Base-by-base conservation (phyloP, 768 basidiomycete species). In the Fomitopsis pulvina region DNA sequence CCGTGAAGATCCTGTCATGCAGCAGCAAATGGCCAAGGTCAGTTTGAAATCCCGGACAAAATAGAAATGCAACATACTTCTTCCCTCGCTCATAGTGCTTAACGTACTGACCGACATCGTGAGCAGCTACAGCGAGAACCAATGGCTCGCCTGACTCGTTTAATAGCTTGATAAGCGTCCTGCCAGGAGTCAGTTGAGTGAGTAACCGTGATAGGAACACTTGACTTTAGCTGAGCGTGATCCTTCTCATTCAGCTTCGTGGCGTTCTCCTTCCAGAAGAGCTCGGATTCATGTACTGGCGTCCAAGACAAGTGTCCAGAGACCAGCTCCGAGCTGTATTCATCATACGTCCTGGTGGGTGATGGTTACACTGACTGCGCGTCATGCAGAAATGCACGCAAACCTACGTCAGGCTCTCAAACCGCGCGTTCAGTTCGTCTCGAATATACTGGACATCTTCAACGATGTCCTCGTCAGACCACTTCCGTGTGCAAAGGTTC, bases 221-320 rank as follows among this genome's bases (percentile, higher is more conserved):
- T 71, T 42, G 52, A 93, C 95, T 87, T 93, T 51, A 98, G 75
- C 52, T 90, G 86, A 59, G 85, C 81, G 56, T 84, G 77, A 60
- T 92, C 86, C 47, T 79, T 81, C 53, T 97, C 93, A 56, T 92
- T 90, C 38, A 98, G 68, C 62, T 81, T 91, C 6, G 73, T 69
- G 4, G 88, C 93, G 62, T 98, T 97, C 71, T 94, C 92, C 62
- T 87, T 90, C 96, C 96, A 99, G 71, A 99, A 99, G 29, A 92
- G 83, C 52, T 97, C 95, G 1, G 90, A 94, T 62, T 93, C 90
- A 61, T 99, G 96, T 9, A 92, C 88, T 11, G 95, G 94, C 4
- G 90, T 84, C 96, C 96, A 98, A 5, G 91, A 87, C 22, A 98
- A 70, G 64, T 92, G 92, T 1, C 94, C 93, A 4, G 88, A 90